Evolutionary conservation across 2,329 filamentous ascomycete species (phyloP), one percentile per base, ranked within the genome.

Genomic region (Nemania sp.): DNA sequence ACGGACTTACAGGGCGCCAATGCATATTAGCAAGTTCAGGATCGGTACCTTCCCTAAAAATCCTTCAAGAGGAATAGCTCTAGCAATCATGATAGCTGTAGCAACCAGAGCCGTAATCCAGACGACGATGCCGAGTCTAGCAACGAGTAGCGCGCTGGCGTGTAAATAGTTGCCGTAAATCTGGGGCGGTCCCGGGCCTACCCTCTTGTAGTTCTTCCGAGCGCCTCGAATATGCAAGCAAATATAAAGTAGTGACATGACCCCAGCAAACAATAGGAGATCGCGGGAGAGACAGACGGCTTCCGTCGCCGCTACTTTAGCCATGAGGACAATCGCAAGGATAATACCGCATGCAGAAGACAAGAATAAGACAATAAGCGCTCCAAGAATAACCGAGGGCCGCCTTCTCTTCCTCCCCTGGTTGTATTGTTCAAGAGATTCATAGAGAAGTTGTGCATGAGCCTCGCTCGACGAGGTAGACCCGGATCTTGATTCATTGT

Each of bases 81-180:
- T 74, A 7, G 73, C 70, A 13, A 78, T 74, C 65, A 77, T 67
- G 20, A 79, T 66, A 11, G 72, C 70, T 1, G 77, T 78, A 7
- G 77, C 73, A 6, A 78, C 70, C 2, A 79, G 51, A 24, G 76
- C 75, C 0, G 74, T 73, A 8, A 77, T 61, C 79, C 79, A 80
- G 8, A 75, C 65, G 1, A 68, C 69, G 20, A 80, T 76, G 2
- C 70, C 68, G 1, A 79, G 64, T 7, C 79, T 73, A 26, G 76
- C 68, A 20, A 79, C 53, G 8, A 80, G 66, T 26, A 79, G 69
- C 2, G 77, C 77, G 26, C 70, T 74, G 26, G 74, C 74, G 24
- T 77, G 78, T 7, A 78, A 66, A 59, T 77, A 77, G 15, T 76
- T 67, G 13, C 75, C 76, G 32, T 74, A 73, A 27, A 76, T 67